Evolutionary conservation across 345 rosid species (phyloP).

Genomic region (Schrenkiella parvula): DNA sequence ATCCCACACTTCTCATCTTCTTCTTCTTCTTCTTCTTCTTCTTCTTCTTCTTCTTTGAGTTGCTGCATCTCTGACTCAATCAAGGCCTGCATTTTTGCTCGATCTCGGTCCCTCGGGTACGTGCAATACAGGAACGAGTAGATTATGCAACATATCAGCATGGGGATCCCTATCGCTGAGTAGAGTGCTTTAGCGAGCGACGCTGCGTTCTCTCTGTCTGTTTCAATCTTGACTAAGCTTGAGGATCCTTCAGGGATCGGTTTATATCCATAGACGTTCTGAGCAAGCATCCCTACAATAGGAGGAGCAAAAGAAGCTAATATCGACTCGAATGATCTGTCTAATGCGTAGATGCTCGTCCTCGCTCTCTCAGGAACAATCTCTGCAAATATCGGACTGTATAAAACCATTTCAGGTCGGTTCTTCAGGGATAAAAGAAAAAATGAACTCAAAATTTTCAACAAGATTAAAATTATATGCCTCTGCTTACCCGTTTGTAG

Average conservation of each 20-base stretch:
- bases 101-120: conserved; percentile 73
- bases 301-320: conserved; percentile 91
- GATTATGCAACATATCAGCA: conserved; percentile 70
- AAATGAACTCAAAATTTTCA: no score
- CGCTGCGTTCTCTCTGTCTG: conserved; percentile 70
- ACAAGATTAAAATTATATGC: no score
- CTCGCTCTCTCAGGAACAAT: conserved; percentile 81
- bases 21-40: no score
- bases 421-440: conserved; percentile 9
- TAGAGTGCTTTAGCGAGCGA: conserved; percentile 79
- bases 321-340: conserved; percentile 70
- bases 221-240: conserved; percentile 42
- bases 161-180: conserved; percentile 68
- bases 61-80: conserved; percentile 71
- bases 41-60: conserved; percentile 25
- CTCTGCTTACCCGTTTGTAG: conserved; percentile 85
- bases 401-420: no score
- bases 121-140: conserved; percentile 74
- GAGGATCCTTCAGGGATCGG: conserved; percentile 53
- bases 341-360: conserved; percentile 80
- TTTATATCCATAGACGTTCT: conserved; percentile 73
- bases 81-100: conserved; percentile 71
- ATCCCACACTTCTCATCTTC: conserved; percentile 22
- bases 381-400: conserved; percentile 94
- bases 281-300: conserved; percentile 73